Conservation (phyloP, 257 asterid species). For the Lantana camara region DNA sequence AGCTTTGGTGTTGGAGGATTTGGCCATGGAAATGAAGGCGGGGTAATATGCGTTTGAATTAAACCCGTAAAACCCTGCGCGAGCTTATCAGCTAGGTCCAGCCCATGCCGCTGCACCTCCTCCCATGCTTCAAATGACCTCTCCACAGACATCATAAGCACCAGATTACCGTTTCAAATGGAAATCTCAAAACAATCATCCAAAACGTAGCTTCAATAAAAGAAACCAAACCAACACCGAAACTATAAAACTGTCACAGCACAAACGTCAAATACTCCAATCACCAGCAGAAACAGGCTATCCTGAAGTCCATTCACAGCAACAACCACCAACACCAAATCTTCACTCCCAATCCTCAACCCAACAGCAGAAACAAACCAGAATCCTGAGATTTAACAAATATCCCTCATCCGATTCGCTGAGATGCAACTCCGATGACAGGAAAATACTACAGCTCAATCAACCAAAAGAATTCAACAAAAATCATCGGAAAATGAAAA, state of each 20-base stretch:
- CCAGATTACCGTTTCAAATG: conserved; percentile 17
- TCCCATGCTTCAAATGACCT: conserved; percentile 98
- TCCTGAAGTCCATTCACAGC: too few species aligned
- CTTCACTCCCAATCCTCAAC: too few species aligned
- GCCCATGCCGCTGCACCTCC: conserved; percentile 97
- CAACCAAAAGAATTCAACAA: not conserved
- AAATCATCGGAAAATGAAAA: too few species aligned
- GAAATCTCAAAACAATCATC: conserved; percentile 25
- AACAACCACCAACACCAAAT: too few species aligned
- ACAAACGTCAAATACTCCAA: too few species aligned
- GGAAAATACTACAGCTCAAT: not conserved
- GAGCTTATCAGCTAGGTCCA: conserved; percentile 81
- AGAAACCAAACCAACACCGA: too few species aligned
- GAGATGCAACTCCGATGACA: too few species aligned
- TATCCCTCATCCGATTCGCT: too few species aligned
- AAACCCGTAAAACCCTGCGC: conserved; percentile 87
- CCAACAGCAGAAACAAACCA: too few species aligned
- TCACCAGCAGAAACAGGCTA: too few species aligned
- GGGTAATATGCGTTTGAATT: conserved; percentile 77
- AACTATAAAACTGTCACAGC: too few species aligned
- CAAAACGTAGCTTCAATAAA: conserved; percentile 2
- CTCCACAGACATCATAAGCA: conserved; percentile 83
- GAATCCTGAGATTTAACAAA: conserved; percentile 19
- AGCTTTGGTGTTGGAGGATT: conserved; percentile 59
- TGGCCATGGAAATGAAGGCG: conserved; percentile 87